These are phyloP conservation scores for Coffea eugenioides DNA, from an alignment of 257 asterid genomes.

Conservation along the genomic window DNA sequence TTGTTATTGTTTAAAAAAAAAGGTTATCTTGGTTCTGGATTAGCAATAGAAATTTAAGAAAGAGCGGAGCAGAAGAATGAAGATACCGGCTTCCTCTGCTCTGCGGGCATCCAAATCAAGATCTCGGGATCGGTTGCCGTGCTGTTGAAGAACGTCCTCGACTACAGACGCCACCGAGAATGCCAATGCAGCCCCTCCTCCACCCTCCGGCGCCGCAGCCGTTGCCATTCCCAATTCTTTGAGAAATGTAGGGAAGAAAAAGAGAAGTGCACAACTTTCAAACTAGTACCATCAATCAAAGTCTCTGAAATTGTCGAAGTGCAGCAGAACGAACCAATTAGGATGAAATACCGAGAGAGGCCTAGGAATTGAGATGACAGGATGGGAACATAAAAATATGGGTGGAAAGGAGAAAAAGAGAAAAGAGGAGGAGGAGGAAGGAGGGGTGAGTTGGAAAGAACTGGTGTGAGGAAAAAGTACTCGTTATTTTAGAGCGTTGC, in stretches of 20 bases:
- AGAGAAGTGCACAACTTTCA: conserved; percentile 15
- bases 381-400: background rate
- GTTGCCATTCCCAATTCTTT: conserved; percentile 42
- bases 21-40: background rate
- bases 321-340: background rate
- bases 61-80: background rate
- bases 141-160: conserved; percentile 97
- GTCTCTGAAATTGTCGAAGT: conserved; percentile 12
- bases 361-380: conserved; percentile 2
- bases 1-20: too few species aligned
- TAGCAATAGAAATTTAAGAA: background rate
- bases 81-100: conserved; percentile 92
- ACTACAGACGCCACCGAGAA: conserved; percentile 86
- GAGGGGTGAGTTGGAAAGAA: conserved; percentile 15
- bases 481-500: background rate
- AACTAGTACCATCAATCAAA: conserved; percentile 21
- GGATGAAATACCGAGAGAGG: background rate
- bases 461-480: conserved; percentile 2
- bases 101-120: conserved; percentile 91
- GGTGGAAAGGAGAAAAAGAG: background rate
- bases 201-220: conserved; percentile 27
- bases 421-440: background rate
- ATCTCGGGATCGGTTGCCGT: conserved; percentile 60
- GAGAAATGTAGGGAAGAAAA: background rate
- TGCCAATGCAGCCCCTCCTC: conserved; percentile 44